A percentile compares a stretch with the other conserved stretches of the same genome.
These are phyloP conservation scores for Penicillium argentinense DNA, from an alignment of 495 filamentous ascomycete species.

Conservation along the genomic window DNA sequence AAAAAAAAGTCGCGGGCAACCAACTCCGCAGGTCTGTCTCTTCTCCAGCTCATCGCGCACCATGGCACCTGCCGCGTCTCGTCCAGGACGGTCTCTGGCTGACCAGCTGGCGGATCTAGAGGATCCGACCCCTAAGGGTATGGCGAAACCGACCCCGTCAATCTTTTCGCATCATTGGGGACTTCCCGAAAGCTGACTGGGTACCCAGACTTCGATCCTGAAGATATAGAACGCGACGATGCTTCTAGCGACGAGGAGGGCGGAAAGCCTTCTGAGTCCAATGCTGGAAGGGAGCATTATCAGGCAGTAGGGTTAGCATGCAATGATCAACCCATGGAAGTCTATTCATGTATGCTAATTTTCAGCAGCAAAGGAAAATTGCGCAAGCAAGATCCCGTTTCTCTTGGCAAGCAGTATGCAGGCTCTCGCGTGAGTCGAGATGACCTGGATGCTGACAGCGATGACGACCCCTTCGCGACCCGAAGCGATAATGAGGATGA, in stretches of 20 bases:
- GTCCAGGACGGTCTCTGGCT: conserved; percentile 51
- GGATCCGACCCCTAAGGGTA: conserved; percentile 62
- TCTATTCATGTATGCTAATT: background rate
- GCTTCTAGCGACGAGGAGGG: conserved; percentile 56
- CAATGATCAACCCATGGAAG: no score
- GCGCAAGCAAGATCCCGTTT: conserved; percentile 63
- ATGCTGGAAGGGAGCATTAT: conserved; percentile 78
- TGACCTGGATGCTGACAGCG: conserved; percentile 54
- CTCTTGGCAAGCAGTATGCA: conserved; percentile 74
- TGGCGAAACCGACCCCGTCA: background rate
- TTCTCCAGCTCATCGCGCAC: conserved; percentile 8
- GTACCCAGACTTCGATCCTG: conserved; percentile 79
- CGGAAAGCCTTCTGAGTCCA: conserved; percentile 37
- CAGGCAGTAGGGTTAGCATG: conserved; percentile 63
- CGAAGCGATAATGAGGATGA: conserved; percentile 17
- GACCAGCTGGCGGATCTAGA: conserved; percentile 66
- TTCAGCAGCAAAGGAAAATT: conserved; percentile 74
- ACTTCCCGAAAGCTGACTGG: conserved; percentile 10
- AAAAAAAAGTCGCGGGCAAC: conserved; percentile 27
- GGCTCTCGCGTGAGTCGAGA: conserved; percentile 77
- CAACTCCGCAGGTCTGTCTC: no score
- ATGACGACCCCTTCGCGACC: conserved; percentile 46
- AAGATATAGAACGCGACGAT: conserved; percentile 61
- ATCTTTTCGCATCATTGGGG: background rate
- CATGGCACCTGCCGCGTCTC: no score